phyloP scores from a whole-genome alignment of 1,284 basidiomycete species.

The Cutaneotrichosporon cavernicola region DNA sequence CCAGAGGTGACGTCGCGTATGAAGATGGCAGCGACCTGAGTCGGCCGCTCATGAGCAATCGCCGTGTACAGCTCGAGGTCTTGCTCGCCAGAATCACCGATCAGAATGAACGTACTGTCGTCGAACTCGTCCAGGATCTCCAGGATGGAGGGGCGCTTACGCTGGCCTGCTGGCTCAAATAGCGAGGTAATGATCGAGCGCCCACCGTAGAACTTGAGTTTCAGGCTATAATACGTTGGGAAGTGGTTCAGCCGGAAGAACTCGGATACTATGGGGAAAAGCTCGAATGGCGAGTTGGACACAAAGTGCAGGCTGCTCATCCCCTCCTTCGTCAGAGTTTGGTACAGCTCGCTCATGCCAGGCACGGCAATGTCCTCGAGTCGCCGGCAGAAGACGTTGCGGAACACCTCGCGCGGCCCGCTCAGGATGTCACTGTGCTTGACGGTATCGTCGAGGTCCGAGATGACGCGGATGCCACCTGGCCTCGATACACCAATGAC shows the following conservation, averaged over 20 bases:
- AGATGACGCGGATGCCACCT: slow-evolving; percentile 67
- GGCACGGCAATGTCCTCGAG: slow-evolving; percentile 73
- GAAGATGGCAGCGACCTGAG: slow-evolving; percentile 63
- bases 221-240: slow-evolving; percentile 58
- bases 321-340: slow-evolving; percentile 60
- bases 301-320: slow-evolving; percentile 82
- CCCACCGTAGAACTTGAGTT: slow-evolving; percentile 74
- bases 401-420: slow-evolving; percentile 71
- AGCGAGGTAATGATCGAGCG: slow-evolving; percentile 76
- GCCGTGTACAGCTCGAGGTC: slow-evolving; percentile 79
- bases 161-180: slow-evolving; percentile 65
- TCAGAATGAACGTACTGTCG: slow-evolving; percentile 70
- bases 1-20: slow-evolving; percentile 66
- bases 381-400: slow-evolving; percentile 57
- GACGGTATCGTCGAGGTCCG: slow-evolving; percentile 93
- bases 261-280: slow-evolving; percentile 73
- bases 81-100: slow-evolving; percentile 85
- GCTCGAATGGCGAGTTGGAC: slow-evolving; percentile 85
- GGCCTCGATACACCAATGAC: slow-evolving; percentile 31
- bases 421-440: slow-evolving; percentile 72
- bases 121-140: slow-evolving; percentile 73
- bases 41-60: slow-evolving; percentile 66
- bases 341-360: slow-evolving; percentile 84
- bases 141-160: slow-evolving; percentile 74
- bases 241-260: slow-evolving; percentile 69